A percentile compares a stretch with the other conserved stretches of the same genome.
Conservation (phyloP, 441 rosid genomes). For the Adansonia gregorii region DNA sequence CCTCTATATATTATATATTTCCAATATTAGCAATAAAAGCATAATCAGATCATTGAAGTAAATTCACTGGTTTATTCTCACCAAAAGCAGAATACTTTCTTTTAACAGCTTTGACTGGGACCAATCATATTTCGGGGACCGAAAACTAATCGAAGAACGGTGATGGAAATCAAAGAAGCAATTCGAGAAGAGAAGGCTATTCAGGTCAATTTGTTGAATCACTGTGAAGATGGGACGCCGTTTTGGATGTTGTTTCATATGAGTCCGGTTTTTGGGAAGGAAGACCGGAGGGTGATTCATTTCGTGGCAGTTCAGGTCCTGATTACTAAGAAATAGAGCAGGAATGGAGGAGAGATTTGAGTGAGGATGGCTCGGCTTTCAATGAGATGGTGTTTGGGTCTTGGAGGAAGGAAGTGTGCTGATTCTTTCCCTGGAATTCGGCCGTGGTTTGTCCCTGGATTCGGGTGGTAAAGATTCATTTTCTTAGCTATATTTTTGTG, state of each 20-base stretch:
- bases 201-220: conserved; percentile 70
- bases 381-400: conserved; percentile 62
- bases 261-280: conserved; percentile 61
- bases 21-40: too few species aligned
- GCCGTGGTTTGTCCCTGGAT: conserved; percentile 45
- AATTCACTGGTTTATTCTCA: too few species aligned
- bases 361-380: conserved; percentile 38
- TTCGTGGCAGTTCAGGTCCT: conserved; percentile 87
- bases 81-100: too few species aligned
- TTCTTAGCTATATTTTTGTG: background rate
- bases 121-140: conserved; percentile 64
- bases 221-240: conserved; percentile 78
- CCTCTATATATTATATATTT: too few species aligned
- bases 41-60: too few species aligned
- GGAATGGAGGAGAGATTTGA: conserved; percentile 32
- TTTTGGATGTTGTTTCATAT: conserved; percentile 82
- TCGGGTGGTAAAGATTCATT: conserved; percentile 56
- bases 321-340: conserved; percentile 36
- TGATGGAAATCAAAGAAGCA: conserved; percentile 85
- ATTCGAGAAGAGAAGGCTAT: conserved; percentile 64
- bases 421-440: conserved; percentile 49
- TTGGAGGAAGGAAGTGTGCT: conserved; percentile 63
- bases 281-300: conserved; percentile 67
- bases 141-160: conserved; percentile 59
- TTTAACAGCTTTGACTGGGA: too few species aligned